A percentile compares a stretch with the other conserved stretches of the same genome.
Conservation (phyloP, 1,284 basidiomycete genomes). For the Waitea zeae region DNA sequence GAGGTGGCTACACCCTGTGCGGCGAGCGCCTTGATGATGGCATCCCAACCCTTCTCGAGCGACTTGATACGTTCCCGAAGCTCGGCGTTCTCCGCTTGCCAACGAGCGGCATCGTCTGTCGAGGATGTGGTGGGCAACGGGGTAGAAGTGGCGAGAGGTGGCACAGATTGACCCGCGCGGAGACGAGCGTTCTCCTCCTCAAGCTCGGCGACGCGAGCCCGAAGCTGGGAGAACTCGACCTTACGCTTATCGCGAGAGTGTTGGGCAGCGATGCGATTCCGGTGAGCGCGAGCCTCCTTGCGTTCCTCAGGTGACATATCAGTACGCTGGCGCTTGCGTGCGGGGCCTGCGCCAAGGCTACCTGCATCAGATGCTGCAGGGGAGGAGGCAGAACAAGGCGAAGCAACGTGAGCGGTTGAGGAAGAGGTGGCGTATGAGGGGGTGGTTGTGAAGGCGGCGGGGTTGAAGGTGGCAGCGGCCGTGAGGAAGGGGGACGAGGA, state of each 20-base stretch:
- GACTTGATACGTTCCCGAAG: slow-evolving; percentile 56
- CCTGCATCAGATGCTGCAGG: no score
- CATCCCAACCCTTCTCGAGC: slow-evolving; percentile 64
- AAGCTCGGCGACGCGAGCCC: slow-evolving; percentile 23
- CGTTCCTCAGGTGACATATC: slow-evolving; percentile 50
- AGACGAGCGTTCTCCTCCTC: slow-evolving; percentile 27
- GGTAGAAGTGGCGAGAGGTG: neutral
- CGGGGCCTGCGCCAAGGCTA: slow-evolving; percentile 30
- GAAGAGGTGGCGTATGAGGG: no score
- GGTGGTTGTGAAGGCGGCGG: no score
- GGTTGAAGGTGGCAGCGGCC: no score
- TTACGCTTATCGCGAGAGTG: slow-evolving; percentile 71
- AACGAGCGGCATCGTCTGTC: slow-evolving; percentile 4
- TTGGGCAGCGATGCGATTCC: slow-evolving; percentile 72
- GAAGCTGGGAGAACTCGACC: slow-evolving; percentile 43
- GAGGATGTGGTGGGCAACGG: slow-evolving; percentile 9
- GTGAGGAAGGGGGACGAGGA: no score
- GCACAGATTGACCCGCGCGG: slow-evolving; percentile 18
- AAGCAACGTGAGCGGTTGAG: no score
- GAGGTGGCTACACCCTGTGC: slow-evolving; percentile 38
- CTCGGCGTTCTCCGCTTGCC: slow-evolving; percentile 55
- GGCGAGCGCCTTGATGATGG: slow-evolving; percentile 54
- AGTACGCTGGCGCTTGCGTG: slow-evolving; percentile 52
- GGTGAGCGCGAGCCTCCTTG: slow-evolving; percentile 66
- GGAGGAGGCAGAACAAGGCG: no score